Evolutionary conservation across 2,329 filamentous ascomycete genomes (phyloP), one percentile per base, ranked within the genome.

Genomic region (Fusarium liriodendri): DNA sequence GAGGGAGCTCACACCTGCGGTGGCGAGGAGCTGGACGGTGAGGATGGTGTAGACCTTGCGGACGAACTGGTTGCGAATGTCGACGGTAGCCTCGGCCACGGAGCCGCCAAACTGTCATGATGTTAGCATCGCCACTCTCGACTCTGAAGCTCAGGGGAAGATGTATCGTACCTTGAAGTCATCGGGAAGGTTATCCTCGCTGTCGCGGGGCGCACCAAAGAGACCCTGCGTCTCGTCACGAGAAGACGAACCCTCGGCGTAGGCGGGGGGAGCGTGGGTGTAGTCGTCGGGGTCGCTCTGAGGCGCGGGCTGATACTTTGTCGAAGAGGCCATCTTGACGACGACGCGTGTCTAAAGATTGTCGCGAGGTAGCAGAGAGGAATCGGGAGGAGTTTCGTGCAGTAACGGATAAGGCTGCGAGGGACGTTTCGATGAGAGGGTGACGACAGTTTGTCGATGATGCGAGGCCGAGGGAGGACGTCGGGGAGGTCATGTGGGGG

Each of bases 11-110:
- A 98, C 88, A 71, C 89, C 88, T 40, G 92, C 93, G 9, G 97
- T 99, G 67, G 93, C 91, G 80, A 98, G 87, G 63, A 99, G 91
- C 83, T 99, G 97, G 61, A 95, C 91, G n/a, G 97, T 97, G 85
- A 99, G 89, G 84, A 99, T 99, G 68, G 95, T 93, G 86, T 99
- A 99, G 81, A 99, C 97, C 88, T 98, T 98, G 84, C 95, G 93
- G 78, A 98, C 89, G 84, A 98, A 99, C 84, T 97, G 94, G 91
- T 98, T 97, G 77, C 96, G 94, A 81, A 99, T 98, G 80, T 97
- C 95, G 80, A 98, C 88, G 22, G 95, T 97, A 55, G 94, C 96
- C 86, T 98, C 97, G 76, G 95, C 93, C 69, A 98, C 95, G 20
- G 93, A 95, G 71, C 95, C 95, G 77, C 96, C 97, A 81, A 97